Evolutionary conservation across 441 rosid genomes (phyloP).

Genomic region (Arabidopsis hybrid): DNA sequence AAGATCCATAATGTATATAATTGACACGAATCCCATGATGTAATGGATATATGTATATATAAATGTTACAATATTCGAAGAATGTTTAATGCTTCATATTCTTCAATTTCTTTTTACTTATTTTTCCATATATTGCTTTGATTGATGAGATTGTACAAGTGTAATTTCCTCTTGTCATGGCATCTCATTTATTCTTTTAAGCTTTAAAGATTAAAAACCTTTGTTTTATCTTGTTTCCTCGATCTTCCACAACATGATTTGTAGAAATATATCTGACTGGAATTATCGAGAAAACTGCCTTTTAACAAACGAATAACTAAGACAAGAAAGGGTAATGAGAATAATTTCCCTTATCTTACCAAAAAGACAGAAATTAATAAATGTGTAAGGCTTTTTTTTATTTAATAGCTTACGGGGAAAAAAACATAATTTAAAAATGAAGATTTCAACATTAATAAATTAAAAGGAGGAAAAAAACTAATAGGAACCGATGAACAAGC

Average conservation of each 20-base stretch:
- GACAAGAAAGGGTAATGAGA: background rate
- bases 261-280: background rate
- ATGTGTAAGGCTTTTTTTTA: background rate
- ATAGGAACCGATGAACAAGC: too few species aligned
- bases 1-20: background rate
- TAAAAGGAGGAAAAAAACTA: background rate
- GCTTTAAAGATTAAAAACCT: conserved; percentile 13
- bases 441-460: background rate
- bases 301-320: conserved; percentile 18
- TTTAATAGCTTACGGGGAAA: background rate
- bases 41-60: background rate
- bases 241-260: conserved; percentile 22
- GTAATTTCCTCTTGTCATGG: conserved; percentile 5
- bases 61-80: background rate
- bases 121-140: background rate
- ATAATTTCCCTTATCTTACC: background rate
- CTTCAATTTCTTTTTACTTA: background rate
- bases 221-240: conserved; percentile 25
- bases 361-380: background rate
- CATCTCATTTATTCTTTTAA: conserved; percentile 24
- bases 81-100: conserved; percentile 11
- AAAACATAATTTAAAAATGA: background rate
- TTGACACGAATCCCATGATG: conserved; percentile 12
- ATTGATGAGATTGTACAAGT: conserved; percentile 22
- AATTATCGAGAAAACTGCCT: conserved; percentile 4